phyloP scores from a whole-genome alignment of 2,329 filamentous ascomycete genomes.

The Chaetomium strumarium region DNA sequence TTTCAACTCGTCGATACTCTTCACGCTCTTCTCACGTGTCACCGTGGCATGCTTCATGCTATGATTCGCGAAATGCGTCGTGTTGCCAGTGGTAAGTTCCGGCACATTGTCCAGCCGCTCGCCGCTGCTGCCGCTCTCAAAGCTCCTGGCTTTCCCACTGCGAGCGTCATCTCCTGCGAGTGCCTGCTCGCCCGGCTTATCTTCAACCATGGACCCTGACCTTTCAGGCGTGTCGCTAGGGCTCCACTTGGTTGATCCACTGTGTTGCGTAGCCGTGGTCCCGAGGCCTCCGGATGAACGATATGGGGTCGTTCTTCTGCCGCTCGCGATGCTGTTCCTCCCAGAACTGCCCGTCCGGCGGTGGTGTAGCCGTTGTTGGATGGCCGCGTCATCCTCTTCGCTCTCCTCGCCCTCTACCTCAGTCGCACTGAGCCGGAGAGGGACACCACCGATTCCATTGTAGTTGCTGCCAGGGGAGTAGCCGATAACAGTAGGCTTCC shows the following conservation, averaged over 20 bases:
- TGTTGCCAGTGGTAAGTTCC: slow-evolving; percentile 41
- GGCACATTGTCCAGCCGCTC: slow-evolving; percentile 57
- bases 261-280: slow-evolving; percentile 29
- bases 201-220: slow-evolving; percentile 45
- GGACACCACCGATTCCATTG: slow-evolving; percentile 70
- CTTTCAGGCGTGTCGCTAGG: slow-evolving; percentile 53
- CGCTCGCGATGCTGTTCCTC: slow-evolving; percentile 59
- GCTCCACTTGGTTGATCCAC: slow-evolving; percentile 41
- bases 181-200: slow-evolving; percentile 30
- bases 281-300: slow-evolving; percentile 44
- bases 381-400: slow-evolving; percentile 60
- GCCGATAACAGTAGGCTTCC: slow-evolving; percentile 70
- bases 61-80: slow-evolving; percentile 50
- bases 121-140: slow-evolving; percentile 46
- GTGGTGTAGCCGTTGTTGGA: slow-evolving; percentile 52
- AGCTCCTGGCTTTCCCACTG: slow-evolving; percentile 46
- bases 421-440: slow-evolving; percentile 86
- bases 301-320: slow-evolving; percentile 44
- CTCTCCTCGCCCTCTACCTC: slow-evolving; percentile 88
- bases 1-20: slow-evolving; percentile 64
- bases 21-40: slow-evolving; percentile 59
- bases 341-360: slow-evolving; percentile 70
- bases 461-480: slow-evolving; percentile 75
- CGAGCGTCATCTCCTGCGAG: slow-evolving; percentile 33
- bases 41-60: slow-evolving; percentile 52